phyloP scores from a whole-genome alignment of 2,329 filamentous ascomycete species.

The Cladosporium sphaerospermum region DNA sequence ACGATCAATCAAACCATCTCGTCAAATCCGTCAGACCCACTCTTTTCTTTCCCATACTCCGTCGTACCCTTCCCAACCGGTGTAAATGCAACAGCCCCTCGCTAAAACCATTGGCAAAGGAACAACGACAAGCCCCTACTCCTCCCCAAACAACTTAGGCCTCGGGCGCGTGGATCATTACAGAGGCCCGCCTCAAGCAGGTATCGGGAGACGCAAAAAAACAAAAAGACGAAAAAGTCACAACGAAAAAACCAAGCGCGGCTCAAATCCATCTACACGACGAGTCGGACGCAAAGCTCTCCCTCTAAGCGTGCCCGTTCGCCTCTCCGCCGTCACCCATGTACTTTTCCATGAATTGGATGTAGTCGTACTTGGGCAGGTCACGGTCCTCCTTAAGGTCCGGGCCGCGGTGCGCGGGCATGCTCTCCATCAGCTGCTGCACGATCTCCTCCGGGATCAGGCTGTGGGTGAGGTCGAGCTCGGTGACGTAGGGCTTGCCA shows the following conservation, averaged over 20 bases:
- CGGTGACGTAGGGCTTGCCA: constrained; percentile 97
- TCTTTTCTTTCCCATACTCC: not conserved
- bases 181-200: too few species aligned
- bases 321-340: constrained; percentile 22
- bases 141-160: not conserved
- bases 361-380: constrained; percentile 87
- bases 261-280: too few species aligned
- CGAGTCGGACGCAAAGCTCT: not conserved
- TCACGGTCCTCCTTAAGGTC: constrained; percentile 81
- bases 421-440: constrained; percentile 79
- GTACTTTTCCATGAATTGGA: constrained; percentile 86
- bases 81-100: not conserved
- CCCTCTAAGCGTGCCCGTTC: constrained; percentile 7
- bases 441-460: constrained; percentile 96
- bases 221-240: not conserved
- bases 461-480: constrained; percentile 90
- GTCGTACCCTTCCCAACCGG: not conserved
- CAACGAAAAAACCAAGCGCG: not conserved
- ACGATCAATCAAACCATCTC: not conserved
- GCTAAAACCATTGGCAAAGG: not conserved
- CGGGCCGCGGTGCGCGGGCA: constrained; percentile 77
- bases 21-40: not conserved
- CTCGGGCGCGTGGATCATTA: too few species aligned
- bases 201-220: too few species aligned
- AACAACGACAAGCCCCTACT: not conserved